Evolutionary conservation across 345 rosid genomes (phyloP).

Genomic region (Eucalyptus regnans): DNA sequence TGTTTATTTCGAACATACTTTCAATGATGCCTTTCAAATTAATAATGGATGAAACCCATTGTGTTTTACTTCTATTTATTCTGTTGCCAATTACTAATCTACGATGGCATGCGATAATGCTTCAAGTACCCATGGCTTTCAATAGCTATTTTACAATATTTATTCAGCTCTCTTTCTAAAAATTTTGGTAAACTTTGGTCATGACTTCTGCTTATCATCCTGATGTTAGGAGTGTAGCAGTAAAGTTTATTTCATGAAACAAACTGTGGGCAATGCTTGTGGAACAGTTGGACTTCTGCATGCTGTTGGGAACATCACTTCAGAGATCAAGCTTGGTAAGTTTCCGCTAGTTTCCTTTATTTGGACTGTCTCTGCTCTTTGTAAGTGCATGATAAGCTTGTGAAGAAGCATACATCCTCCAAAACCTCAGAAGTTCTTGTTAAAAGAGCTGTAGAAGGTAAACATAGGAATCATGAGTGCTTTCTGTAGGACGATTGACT

Average conservation of each 20-base stretch:
- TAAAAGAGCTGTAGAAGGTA: neutral
- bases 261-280: slow-evolving; percentile 97
- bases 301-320: slow-evolving; percentile 75
- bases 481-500: neutral
- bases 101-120: neutral
- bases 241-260: slow-evolving; percentile 87
- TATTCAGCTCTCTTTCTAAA: neutral
- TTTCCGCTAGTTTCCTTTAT: neutral
- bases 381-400: neutral
- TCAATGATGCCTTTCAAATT: neutral
- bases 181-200: neutral
- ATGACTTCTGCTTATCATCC: neutral
- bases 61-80: neutral
- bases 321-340: slow-evolving; percentile 70
- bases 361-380: neutral
- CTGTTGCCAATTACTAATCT: neutral
- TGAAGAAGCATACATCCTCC: neutral
- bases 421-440: neutral
- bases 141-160: neutral
- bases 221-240: slow-evolving; percentile 37
- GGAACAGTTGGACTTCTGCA: slow-evolving; percentile 98
- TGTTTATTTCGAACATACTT: neutral
- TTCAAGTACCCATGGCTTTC: neutral
- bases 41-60: neutral
- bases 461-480: neutral